These are phyloP conservation scores for Kockiozyma suomiensis DNA, from an alignment of 805 yeast genomes.

Conservation along the genomic window DNA sequence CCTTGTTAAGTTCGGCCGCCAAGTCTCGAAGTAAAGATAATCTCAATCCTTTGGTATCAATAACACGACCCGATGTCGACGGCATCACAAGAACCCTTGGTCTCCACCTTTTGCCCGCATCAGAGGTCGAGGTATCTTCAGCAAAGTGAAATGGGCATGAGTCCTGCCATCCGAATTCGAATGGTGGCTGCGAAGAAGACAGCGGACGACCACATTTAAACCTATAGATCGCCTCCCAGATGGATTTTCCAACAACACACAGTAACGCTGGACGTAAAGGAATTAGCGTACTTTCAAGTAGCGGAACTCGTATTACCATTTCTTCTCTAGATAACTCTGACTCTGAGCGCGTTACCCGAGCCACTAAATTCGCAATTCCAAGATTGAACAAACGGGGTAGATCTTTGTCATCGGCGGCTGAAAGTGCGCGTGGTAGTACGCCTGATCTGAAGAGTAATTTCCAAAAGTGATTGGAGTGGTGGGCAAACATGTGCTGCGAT, in stretches of 20 bases:
- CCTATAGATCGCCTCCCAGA: conserved; percentile 63
- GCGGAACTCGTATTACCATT: conserved; percentile 57
- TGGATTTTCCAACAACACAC: conserved; percentile 72
- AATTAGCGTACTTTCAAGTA: conserved; percentile 52
- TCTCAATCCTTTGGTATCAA: conserved; percentile 51
- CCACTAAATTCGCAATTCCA: conserved; percentile 73
- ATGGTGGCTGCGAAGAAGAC: conserved; percentile 27
- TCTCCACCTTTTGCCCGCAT: conserved; percentile 15
- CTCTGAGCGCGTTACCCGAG: conserved; percentile 63
- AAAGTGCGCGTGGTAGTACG: conserved; percentile 44
- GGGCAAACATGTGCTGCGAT: conserved; percentile 73
- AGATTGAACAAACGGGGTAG: conserved; percentile 51
- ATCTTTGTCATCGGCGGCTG: conserved; percentile 47
- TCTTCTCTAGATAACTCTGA: conserved; percentile 56
- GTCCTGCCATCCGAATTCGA: conserved; percentile 35
- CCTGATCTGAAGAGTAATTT: conserved; percentile 58
- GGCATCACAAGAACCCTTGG: conserved; percentile 62
- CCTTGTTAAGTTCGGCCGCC: conserved; percentile 17
- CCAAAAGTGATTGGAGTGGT: conserved; percentile 70
- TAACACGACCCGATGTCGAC: conserved; percentile 71
- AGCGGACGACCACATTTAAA: conserved; percentile 41
- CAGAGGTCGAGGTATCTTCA: background rate
- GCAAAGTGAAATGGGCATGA: background rate
- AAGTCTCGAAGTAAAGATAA: conserved; percentile 54
- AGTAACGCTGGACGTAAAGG: conserved; percentile 47